Conservation (phyloP, 2,329 filamentous ascomycete genomes). For the Xylariaceae sp. region DNA sequence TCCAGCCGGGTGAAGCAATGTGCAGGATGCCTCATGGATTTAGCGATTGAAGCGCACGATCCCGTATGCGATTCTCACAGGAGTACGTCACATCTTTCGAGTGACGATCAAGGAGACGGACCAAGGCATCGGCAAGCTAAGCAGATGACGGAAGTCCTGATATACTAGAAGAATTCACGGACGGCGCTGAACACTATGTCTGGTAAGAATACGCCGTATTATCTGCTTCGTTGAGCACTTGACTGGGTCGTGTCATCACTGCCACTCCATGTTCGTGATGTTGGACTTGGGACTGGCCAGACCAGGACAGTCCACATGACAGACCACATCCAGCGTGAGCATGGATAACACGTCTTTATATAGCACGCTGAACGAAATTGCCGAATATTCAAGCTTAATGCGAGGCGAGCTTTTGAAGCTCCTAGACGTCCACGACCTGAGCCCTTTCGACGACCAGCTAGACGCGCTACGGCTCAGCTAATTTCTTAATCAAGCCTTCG, state of each 20-base stretch:
- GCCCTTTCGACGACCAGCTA: background rate
- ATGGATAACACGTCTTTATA: background rate
- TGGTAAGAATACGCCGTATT: background rate
- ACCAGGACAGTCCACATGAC: background rate
- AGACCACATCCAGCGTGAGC: background rate
- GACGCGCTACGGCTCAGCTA: background rate
- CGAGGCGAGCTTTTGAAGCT: background rate
- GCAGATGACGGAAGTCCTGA: background rate
- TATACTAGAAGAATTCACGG: background rate
- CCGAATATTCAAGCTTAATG: background rate
- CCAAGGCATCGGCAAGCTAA: background rate
- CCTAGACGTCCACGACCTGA: background rate
- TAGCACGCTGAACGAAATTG: background rate
- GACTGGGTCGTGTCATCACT: too few species aligned
- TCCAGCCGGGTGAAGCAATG: background rate
- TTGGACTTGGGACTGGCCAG: background rate
- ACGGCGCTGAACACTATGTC: background rate
- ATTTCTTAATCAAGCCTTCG: background rate
- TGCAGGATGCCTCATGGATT: background rate
- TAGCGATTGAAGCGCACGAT: background rate
- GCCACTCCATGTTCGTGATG: too few species aligned
- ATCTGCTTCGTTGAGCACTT: background rate
- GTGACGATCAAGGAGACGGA: background rate
- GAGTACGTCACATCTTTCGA: background rate
- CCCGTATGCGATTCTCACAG: background rate